These are phyloP conservation scores for Umbelopsis vinacea DNA, from an alignment of 192 early-diverging fungal species.

Conservation along the genomic window DNA sequence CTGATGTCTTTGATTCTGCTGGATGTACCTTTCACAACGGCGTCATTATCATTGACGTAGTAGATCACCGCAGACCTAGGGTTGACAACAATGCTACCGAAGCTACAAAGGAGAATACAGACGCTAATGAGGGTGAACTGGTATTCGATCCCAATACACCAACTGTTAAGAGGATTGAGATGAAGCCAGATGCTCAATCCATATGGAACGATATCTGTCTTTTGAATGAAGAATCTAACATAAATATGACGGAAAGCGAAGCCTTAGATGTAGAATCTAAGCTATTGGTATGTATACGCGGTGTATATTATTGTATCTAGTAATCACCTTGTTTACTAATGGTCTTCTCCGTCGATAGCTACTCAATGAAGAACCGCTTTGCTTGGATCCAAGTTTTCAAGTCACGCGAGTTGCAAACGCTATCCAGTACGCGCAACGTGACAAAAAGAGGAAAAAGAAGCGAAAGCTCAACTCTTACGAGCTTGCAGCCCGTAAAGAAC, in stretches of 20 bases:
- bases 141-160: not conserved
- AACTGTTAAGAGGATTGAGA: conserved; percentile 44
- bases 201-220: conserved; percentile 58
- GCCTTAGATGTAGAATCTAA: conserved; percentile 68
- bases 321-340: not conserved
- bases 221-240: conserved; percentile 48
- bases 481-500: conserved; percentile 67
- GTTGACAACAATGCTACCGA: conserved; percentile 24
- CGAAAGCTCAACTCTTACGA: conserved; percentile 76
- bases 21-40: conserved; percentile 39
- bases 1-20: conserved; percentile 68
- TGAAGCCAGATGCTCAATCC: conserved; percentile 55
- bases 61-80: conserved; percentile 56
- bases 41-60: conserved; percentile 53
- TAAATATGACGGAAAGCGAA: conserved; percentile 54
- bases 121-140: not conserved
- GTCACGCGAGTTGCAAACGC: conserved; percentile 73
- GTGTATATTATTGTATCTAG: not conserved
- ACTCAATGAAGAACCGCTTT: conserved; percentile 68
- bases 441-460: conserved; percentile 57
- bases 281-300: conserved; percentile 53
- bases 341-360: conserved; percentile 36
- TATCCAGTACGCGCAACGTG: conserved; percentile 57
- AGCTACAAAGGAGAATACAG: not conserved
- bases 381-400: conserved; percentile 71